Evolutionary conservation across 805 yeast species (phyloP), one percentile per base, ranked within the genome.

Genomic region (Metschnikowia chrysomelidarum): DNA sequence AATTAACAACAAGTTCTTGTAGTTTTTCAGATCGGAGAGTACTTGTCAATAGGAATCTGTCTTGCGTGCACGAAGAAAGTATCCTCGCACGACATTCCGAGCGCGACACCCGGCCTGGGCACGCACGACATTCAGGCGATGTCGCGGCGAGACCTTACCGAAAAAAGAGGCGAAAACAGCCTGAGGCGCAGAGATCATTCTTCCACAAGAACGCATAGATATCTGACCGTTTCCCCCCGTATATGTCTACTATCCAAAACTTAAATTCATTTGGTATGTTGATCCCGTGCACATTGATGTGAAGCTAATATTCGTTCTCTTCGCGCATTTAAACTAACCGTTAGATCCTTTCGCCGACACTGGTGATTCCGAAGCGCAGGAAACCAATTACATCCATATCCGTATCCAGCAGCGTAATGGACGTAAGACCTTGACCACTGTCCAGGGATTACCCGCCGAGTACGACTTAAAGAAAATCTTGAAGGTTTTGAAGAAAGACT

Each of bases 321-420:
- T 12, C 16, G 5, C 18, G n/a, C 11, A 11, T 5, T 24, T 14
- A 8, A 36, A 43, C 46, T 44, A 43, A 30, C 43, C 16, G n/a
- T 12, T 28, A 75, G 96, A 91, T 73, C 98, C 98, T 47, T 91
- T 91, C 82, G 97, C 98, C 82, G 98, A 91, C 70, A 89, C 97
- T 71, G 98, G 97, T 76, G 98, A 91, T 79, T 94, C 93, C 73
- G 96, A 91, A 67, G 84, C 95, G 54, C 91, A 91, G 71, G 85
- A 95, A 60, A 80, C 94, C 42, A 88, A 87, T 75, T 87, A 89
- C 73, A 87, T 91, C 68, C 98, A 89, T 70, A 84, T 91, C 66
- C 94, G 98, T 77, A 91, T 94, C 64, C 98, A 91, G 72, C 98
- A 91, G 75, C 91, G 98, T 76, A 91, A 93, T 74, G 98, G 98